A percentile compares a stretch with the other conserved stretches of the same genome.
phyloP scores from a whole-genome alignment of 2,329 filamentous ascomycete species.

The Lecanicillium sp. region DNA sequence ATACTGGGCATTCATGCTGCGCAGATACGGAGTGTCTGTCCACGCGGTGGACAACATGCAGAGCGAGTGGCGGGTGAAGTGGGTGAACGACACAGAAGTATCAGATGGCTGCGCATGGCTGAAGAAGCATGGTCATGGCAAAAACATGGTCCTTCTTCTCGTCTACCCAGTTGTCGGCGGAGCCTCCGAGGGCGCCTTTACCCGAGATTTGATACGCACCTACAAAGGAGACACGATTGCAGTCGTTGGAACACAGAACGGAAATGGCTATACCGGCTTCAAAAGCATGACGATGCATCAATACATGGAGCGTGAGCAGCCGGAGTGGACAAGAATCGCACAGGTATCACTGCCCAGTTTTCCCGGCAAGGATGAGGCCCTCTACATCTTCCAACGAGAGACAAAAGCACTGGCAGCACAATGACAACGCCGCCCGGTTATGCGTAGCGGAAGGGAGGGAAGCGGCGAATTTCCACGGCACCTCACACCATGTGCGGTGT shows the following conservation, averaged over 20 bases:
- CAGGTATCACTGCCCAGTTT: slow-evolving; percentile 67
- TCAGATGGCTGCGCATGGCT: slow-evolving; percentile 55
- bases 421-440: no score
- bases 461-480: no score
- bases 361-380: slow-evolving; percentile 67
- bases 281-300: slow-evolving; percentile 54
- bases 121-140: slow-evolving; percentile 36
- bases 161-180: slow-evolving; percentile 69
- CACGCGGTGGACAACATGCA: slow-evolving; percentile 60
- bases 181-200: slow-evolving; percentile 57
- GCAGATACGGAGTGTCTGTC: slow-evolving; percentile 46
- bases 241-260: slow-evolving; percentile 69
- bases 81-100: slow-evolving; percentile 60
- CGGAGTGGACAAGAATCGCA: slow-evolving; percentile 49
- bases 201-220: slow-evolving; percentile 49
- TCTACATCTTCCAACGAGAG: slow-evolving; percentile 57
- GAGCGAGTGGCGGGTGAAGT: slow-evolving; percentile 60
- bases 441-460: no score
- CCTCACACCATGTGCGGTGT: no score
- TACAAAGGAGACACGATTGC: slow-evolving; percentile 58
- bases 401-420: no score
- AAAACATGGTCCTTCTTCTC: slow-evolving; percentile 54
- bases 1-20: slow-evolving; percentile 69
- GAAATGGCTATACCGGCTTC: slow-evolving; percentile 68
- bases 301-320: slow-evolving; percentile 53